Conservation (phyloP, 352 stramenopile species). For the Phytopythium chamaehyphon region DNA sequence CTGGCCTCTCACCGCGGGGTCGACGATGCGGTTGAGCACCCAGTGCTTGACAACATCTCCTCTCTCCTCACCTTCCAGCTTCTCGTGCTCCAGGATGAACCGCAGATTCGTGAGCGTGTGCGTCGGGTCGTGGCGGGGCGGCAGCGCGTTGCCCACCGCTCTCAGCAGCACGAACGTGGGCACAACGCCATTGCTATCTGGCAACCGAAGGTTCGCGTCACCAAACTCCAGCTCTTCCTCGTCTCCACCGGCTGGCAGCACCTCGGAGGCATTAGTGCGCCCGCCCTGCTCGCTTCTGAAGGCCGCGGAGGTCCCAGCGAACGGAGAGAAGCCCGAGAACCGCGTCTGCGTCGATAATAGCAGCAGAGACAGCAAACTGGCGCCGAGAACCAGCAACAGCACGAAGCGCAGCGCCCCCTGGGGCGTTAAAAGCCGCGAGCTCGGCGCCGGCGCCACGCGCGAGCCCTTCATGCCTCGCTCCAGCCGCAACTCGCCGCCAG, state of each 20-base stretch:
- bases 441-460: background rate
- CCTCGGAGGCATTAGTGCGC: too few relatives aligned
- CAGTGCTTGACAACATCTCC: constrained; percentile 31
- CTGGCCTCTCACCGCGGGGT: constrained; percentile 17
- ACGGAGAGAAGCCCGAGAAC: constrained; percentile 7
- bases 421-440: constrained; percentile 2
- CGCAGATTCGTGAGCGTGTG: constrained; percentile 38
- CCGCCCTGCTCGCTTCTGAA: background rate
- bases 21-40: constrained; percentile 49
- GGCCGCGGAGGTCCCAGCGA: background rate
- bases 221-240: background rate
- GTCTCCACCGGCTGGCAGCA: too few relatives aligned
- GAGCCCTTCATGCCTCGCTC: background rate
- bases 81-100: constrained; percentile 50
- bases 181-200: background rate
- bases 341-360: constrained; percentile 20
- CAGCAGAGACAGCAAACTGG: constrained; percentile 18
- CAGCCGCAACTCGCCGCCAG: too few relatives aligned
- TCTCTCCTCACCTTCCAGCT: constrained; percentile 18
- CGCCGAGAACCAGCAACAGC: constrained; percentile 13
- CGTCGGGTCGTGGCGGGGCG: constrained; percentile 41
- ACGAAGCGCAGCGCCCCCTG: constrained; percentile 10
- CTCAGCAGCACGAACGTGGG: constrained; percentile 34
- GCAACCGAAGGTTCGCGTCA: background rate
- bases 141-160: constrained; percentile 44